A percentile compares a stretch with the other conserved stretches of the same genome.
Conservation (phyloP, 2,329 filamentous ascomycete species). For the Cladosporium sp. region DNA sequence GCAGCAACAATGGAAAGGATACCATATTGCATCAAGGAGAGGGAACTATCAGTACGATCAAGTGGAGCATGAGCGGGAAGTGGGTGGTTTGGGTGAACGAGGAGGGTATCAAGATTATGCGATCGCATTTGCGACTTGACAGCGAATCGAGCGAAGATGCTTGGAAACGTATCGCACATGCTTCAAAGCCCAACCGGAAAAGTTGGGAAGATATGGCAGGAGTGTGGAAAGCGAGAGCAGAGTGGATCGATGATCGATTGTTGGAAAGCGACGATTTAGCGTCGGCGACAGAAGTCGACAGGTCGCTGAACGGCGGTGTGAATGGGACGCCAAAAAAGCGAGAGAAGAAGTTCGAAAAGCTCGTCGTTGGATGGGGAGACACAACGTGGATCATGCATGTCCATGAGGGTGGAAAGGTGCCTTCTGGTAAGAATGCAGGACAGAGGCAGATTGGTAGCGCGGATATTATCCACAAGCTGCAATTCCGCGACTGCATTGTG, state of each 20-base stretch:
- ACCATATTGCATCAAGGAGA: slow-evolving; percentile 88
- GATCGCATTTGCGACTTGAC: slow-evolving; percentile 79
- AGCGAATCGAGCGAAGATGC: slow-evolving; percentile 74
- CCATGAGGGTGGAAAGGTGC: slow-evolving; percentile 68
- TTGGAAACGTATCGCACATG: slow-evolving; percentile 93
- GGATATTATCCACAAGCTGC: slow-evolving; percentile 89
- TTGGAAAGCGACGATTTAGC: slow-evolving; percentile 71
- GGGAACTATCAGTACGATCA: slow-evolving; percentile 84
- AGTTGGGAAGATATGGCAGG: slow-evolving; percentile 96
- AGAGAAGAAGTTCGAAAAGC: slow-evolving; percentile 60
- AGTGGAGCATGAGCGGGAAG: slow-evolving; percentile 90
- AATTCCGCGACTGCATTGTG: slow-evolving; percentile 91
- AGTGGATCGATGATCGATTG: slow-evolving; percentile 86
- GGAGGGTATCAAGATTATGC: slow-evolving; percentile 96
- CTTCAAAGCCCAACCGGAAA: slow-evolving; percentile 80
- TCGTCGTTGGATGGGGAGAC: slow-evolving; percentile 93
- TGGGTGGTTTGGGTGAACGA: slow-evolving; percentile 97
- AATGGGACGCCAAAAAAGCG: slow-evolving; percentile 21
- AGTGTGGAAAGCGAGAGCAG: slow-evolving; percentile 87
- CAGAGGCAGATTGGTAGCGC: slow-evolving; percentile 75
- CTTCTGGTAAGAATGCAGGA: slow-evolving; percentile 63
- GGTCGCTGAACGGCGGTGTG: slow-evolving; percentile 33
- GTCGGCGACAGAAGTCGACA: slow-evolving; percentile 36
- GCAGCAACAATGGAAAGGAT: slow-evolving; percentile 74
- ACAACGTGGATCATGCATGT: slow-evolving; percentile 96